These are phyloP conservation scores for Debaryomyces coudertii DNA, from an alignment of 1,139 yeast species.

Conservation along the genomic window DNA sequence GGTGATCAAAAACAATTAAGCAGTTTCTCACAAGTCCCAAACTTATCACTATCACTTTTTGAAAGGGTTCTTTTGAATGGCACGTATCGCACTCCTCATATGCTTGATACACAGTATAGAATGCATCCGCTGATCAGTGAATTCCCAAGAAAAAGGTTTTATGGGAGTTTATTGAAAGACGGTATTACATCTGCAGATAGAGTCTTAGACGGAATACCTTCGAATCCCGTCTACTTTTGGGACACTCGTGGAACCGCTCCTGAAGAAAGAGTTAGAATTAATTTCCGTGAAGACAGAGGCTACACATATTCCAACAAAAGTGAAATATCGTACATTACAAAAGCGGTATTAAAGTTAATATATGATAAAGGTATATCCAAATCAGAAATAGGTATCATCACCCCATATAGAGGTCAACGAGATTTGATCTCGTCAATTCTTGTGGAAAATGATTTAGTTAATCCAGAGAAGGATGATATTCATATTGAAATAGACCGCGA, in stretches of 20 bases:
- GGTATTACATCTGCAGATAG: conserved; percentile 61
- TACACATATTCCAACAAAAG: conserved; percentile 56
- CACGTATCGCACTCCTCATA: conserved; percentile 59
- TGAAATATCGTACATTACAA: conserved; percentile 52
- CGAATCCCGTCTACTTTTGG: conserved; percentile 56
- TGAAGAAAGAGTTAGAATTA: conserved; percentile 51
- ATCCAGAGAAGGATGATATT: conserved; percentile 55
- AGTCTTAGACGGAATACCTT: conserved; percentile 38
- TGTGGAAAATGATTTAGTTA: conserved; percentile 54
- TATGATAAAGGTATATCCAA: conserved; percentile 55
- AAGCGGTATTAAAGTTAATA: conserved; percentile 51
- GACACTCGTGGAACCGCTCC: conserved; percentile 46
- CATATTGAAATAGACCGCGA: conserved; percentile 59
- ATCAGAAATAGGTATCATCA: conserved; percentile 63
- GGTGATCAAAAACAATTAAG: conserved; percentile 72
- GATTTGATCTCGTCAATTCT: conserved; percentile 58
- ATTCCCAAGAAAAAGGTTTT: conserved; percentile 62
- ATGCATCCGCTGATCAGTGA: conserved; percentile 71
- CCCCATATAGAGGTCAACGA: conserved; percentile 76
- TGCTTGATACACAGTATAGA: conserved; percentile 74
- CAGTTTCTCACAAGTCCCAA: conserved; percentile 68
- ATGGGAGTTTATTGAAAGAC: conserved; percentile 56
- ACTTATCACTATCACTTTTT: conserved; percentile 58
- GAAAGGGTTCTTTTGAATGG: conserved; percentile 62
- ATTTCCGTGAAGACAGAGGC: conserved; percentile 52